Conservation (phyloP, 1,284 basidiomycete genomes). For the Cerrena zonata region DNA sequence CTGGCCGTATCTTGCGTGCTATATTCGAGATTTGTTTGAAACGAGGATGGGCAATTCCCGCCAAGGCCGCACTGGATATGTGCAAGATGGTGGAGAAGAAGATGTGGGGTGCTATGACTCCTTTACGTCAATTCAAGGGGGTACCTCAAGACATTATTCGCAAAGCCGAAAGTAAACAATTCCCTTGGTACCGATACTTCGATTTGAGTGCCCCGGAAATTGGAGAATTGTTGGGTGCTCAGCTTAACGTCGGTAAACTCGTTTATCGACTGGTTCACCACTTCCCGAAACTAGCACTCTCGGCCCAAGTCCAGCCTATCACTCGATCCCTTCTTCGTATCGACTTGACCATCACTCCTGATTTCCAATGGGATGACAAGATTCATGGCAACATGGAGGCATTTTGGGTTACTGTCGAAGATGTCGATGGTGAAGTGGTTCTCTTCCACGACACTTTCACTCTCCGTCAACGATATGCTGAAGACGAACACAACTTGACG, state of each 20-base stretch:
- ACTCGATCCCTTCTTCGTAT: constrained; percentile 84
- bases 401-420: constrained; percentile 92
- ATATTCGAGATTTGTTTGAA: constrained; percentile 98
- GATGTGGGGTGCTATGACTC: constrained; percentile 98
- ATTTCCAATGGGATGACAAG: constrained; percentile 96
- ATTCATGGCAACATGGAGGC: constrained; percentile 84
- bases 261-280: constrained; percentile 94
- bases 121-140: constrained; percentile 90
- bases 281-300: constrained; percentile 92
- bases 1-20: constrained; percentile 89
- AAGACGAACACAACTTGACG: constrained; percentile 89
- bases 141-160: constrained; percentile 83
- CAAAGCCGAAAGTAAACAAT: constrained; percentile 96
- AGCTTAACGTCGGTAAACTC: constrained; percentile 77
- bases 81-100: constrained; percentile 96
- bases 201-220: constrained; percentile 83
- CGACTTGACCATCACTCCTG: constrained; percentile 87
- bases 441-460: constrained; percentile 93
- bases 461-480: constrained; percentile 84
- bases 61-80: constrained; percentile 84
- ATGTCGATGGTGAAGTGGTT: constrained; percentile 93
- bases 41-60: constrained; percentile 94
- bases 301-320: constrained; percentile 91
- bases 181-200: constrained; percentile 96
- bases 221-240: constrained; percentile 90